Percentiles rank a stretch among this genome's conserved stretches.
phyloP scores from a whole-genome alignment of 2,329 filamentous ascomycete genomes.

The Sarocladium strictum region DNA sequence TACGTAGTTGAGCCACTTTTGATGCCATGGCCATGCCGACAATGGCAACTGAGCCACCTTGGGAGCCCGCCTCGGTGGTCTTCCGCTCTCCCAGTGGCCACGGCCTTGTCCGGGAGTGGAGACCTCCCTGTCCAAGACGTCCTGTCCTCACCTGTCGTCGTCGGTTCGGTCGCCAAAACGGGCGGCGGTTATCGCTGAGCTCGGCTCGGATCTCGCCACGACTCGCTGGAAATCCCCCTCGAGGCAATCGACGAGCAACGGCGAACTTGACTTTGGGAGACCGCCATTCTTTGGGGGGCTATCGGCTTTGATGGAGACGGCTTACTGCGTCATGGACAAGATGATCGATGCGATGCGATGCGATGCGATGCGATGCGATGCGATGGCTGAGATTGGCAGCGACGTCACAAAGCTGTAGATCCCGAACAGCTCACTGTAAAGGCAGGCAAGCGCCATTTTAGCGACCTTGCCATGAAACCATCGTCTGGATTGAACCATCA shows the following conservation, averaged over 20 bases:
- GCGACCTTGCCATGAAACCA: background rate
- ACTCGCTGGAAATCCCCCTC: background rate
- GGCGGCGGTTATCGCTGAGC: background rate
- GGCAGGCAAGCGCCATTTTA: background rate
- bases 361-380: background rate
- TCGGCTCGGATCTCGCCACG: background rate
- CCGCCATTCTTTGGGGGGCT: too few relatives aligned
- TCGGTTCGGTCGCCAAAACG: background rate
- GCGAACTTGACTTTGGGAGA: too few relatives aligned
- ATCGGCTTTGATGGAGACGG: background rate
- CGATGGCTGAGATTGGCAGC: background rate
- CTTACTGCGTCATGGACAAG: background rate
- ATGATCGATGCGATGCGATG: too few relatives aligned
- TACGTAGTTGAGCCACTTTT: background rate
- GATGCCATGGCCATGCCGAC: too few relatives aligned
- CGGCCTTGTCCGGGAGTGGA: conserved; percentile 2
- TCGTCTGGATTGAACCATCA: background rate
- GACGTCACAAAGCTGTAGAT: conserved; percentile 6
- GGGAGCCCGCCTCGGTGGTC: background rate
- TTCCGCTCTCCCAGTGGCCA: conserved; percentile 1
- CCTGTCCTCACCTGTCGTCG: background rate
- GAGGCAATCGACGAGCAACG: background rate
- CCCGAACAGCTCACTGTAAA: background rate
- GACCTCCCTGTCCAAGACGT: too few relatives aligned
- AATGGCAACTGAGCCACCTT: background rate